Conservation (phyloP, 2,329 filamentous ascomycete species). For the Emergomyces africanus region DNA sequence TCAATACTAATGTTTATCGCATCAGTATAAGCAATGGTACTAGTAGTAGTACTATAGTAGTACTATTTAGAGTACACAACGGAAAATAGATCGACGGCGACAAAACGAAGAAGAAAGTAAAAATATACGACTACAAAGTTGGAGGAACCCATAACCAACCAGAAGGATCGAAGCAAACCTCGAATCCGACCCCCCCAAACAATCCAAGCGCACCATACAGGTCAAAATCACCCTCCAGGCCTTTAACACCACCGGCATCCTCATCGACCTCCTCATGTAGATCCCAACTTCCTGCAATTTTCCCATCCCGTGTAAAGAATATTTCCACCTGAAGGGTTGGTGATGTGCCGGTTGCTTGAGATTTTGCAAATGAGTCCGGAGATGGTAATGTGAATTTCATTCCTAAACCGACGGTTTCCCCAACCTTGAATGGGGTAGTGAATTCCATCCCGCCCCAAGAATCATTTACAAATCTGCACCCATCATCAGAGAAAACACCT, state of each 20-base stretch:
- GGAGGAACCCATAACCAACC: conserved; percentile 34
- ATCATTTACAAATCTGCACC: conserved; percentile 50
- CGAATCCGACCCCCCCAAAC: conserved; percentile 50
- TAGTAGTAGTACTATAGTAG: too few species aligned
- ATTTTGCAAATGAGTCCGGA: conserved; percentile 22
- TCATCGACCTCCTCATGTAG: conserved; percentile 47
- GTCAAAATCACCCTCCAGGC: conserved; percentile 57
- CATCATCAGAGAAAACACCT: conserved; percentile 51
- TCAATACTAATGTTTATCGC: background rate
- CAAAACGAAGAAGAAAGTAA: background rate
- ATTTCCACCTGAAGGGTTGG: conserved; percentile 34
- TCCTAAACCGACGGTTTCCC: conserved; percentile 47
- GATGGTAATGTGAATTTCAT: conserved; percentile 38
- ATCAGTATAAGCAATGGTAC: background rate
- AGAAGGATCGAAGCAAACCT: conserved; percentile 38
- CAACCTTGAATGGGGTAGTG: conserved; percentile 37
- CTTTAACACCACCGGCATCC: conserved; percentile 45
- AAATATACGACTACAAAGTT: background rate
- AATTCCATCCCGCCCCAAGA: conserved; percentile 48
- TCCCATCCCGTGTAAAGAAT: conserved; percentile 49
- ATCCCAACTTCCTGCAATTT: conserved; percentile 41
- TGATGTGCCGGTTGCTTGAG: conserved; percentile 11
- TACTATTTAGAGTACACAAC: background rate
- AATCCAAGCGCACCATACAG: conserved; percentile 47
- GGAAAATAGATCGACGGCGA: background rate